Evolutionary conservation across 1,284 basidiomycete genomes (phyloP).

Genomic region (Taiwanofungus camphoratus): DNA sequence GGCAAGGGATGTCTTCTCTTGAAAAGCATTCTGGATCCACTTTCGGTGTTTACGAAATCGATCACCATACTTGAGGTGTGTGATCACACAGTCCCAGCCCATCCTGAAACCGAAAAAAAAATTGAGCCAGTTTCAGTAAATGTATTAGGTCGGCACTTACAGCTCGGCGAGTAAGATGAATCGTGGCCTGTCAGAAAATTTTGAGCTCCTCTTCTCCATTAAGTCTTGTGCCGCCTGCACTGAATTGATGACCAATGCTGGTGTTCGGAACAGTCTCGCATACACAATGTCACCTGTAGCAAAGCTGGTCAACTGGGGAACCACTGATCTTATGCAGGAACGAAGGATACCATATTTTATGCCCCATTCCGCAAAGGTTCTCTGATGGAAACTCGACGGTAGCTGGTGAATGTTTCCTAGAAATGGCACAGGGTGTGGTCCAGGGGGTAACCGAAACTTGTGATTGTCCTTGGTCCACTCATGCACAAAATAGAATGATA

Average conservation of each 20-base stretch:
- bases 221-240: constrained; percentile 47
- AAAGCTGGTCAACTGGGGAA: constrained; percentile 26
- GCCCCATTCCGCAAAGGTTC: constrained; percentile 30
- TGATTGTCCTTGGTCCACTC: not conserved
- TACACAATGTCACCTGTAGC: constrained; percentile 29
- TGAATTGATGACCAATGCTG: constrained; percentile 19
- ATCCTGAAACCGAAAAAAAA: constrained; percentile 8
- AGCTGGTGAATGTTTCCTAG: constrained; percentile 48
- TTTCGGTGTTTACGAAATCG: constrained; percentile 21
- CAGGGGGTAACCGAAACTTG: constrained; percentile 32
- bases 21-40: constrained; percentile 20
- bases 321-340: constrained; percentile 24
- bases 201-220: constrained; percentile 46
- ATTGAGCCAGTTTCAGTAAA: not conserved
- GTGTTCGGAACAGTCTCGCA: constrained; percentile 31
- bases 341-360: constrained; percentile 4
- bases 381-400: constrained; percentile 31
- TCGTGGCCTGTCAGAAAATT: constrained; percentile 39
- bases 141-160: constrained; percentile 16
- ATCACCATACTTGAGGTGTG: constrained; percentile 18
- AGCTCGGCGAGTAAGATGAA: constrained; percentile 23
- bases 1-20: constrained; percentile 10
- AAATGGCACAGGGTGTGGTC: constrained; percentile 39
- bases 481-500: not conserved
- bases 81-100: constrained; percentile 18